Evolutionary conservation across 2,329 filamentous ascomycete species (phyloP).

Genomic region (Teratosphaeria destructans): DNA sequence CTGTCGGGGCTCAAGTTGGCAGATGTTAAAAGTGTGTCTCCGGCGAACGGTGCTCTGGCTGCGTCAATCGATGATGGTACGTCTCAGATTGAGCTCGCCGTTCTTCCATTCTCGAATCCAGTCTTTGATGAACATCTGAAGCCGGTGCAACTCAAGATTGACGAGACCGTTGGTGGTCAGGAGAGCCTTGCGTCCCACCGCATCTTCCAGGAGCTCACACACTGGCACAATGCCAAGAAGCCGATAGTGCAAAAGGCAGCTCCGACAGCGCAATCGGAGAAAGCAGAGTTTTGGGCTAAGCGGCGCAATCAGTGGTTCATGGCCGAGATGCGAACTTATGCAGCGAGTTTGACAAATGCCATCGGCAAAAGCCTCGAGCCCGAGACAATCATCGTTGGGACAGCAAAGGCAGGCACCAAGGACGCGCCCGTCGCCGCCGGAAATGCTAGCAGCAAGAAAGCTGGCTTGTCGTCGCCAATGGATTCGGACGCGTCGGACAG

Average conservation of each 20-base stretch:
- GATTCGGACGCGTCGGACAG: slow-evolving; percentile 21
- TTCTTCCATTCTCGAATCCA: slow-evolving; percentile 38
- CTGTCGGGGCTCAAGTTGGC: slow-evolving; percentile 1
- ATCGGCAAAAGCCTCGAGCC: slow-evolving; percentile 53
- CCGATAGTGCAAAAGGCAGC: slow-evolving; percentile 35
- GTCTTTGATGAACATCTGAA: slow-evolving; percentile 39
- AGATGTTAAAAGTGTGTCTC: background rate
- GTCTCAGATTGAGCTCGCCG: slow-evolving; percentile 12
- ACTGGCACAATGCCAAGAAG: slow-evolving; percentile 54
- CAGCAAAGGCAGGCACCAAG: slow-evolving; percentile 7
- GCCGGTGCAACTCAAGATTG: slow-evolving; percentile 31
- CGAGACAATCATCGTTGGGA: slow-evolving; percentile 48
- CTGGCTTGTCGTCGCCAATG: slow-evolving; percentile 14
- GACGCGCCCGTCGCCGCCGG: slow-evolving; percentile 1
- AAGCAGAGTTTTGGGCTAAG: slow-evolving; percentile 30
- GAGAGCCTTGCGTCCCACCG: slow-evolving; percentile 26
- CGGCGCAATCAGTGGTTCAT: slow-evolving; percentile 54
- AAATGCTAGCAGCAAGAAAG: slow-evolving; percentile 7
- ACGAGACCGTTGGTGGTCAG: slow-evolving; percentile 23
- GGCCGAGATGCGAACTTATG: slow-evolving; percentile 57
- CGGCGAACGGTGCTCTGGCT: background rate
- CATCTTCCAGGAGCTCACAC: slow-evolving; percentile 40
- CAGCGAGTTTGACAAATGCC: slow-evolving; percentile 57
- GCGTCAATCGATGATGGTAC: background rate
- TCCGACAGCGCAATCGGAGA: slow-evolving; percentile 15